Base-by-base conservation (phyloP, 345 rosid genomes). In the Adansonia digitata region DNA sequence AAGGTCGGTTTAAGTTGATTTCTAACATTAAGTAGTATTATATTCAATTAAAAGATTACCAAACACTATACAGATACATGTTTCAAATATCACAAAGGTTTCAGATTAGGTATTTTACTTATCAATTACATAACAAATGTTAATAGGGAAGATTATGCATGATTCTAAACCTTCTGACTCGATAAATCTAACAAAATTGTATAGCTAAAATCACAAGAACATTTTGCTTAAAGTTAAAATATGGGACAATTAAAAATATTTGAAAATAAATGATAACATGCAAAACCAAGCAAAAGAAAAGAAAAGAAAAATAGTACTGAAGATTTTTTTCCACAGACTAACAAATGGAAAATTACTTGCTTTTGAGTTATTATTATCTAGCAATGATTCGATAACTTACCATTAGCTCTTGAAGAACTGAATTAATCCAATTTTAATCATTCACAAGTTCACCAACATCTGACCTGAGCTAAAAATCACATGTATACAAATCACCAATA, bases 1-100 rank as follows among this genome's bases (percentile, higher is more conserved):
- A 64, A 62, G 15, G 31, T 27, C 39, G 69, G 10, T 64, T 26
- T 64, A 64, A 64, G 69, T 39, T 64, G 46, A 20, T 64, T 64
- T 39, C 31, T 11, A 9, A 37, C 46, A 39, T 17, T 4, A 39
- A 39, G 15, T 39, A 35, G 45, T 35, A 62, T 62, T 45, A 35
- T 37, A 24, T 43, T 35, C 31, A 66, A 26, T 24, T 12, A 24
- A 26, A 5, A 66, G 15, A 22, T 20, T 65, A 65, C 11, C 34
- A 45, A 66, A 48, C 24, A 69, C 27, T 69, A 48, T 10, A 66
- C 3, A 49, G 60, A 49, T 45, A 56, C 7, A 68, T 15, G 39
- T 69, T 37, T 69, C 39, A 48, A 43, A 69, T 69, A 69, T 29
- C 29, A 48, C 27, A 69, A 49, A 48, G 1, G n/a, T n/a, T n/a